Evolutionary conservation across 208 protist species (phyloP), one percentile per base, ranked within the genome.

Genomic region (Phytomonas sp.): DNA sequence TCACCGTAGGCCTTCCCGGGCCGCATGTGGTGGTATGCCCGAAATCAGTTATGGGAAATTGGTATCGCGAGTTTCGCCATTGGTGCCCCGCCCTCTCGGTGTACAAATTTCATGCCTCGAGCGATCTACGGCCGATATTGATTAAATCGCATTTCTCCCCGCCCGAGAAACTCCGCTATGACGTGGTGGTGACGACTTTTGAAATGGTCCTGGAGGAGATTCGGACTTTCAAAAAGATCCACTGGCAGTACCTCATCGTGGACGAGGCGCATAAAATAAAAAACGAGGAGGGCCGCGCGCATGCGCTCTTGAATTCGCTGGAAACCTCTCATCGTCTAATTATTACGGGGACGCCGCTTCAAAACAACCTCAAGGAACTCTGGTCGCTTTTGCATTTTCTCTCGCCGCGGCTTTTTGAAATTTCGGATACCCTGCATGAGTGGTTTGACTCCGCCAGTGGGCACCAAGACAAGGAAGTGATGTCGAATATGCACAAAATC

Each of bases 231-330:
- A 85, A 87, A 66, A 95, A 91, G 66, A 86, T 97, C 62, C 67
- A 71, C 4, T 99, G 95, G 94, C 75, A 96, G 45, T 99, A 98
- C 65, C 74, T 99, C n/a, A 92, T 99, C 64, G 92, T 99, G 37
- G 99, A 99, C 84, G 99, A 99, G 89, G 99, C 98, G 8, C 99
- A 98, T 73, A 94, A 94, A 71, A 84, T 98, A 26, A 98, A 98
- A 77, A 97, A 96, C 69, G 88, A 95, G 45, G 89, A 97, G 52
- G 82, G 88, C 23, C 74, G 79, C 14, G 81, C 85, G 40, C 86
- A 93, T 74, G 75, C 71, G 6, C 81, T 79, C 7, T 75, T 98
- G 8, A 68, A 87, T 64, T 86, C 87, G 8, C 75, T 98, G 66
- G 63, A 80, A 29, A 86, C 88, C 32, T 79, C 82, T 42, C 99